Conservation (phyloP, 805 yeast genomes). For the Myxozyma melibiosi region DNA sequence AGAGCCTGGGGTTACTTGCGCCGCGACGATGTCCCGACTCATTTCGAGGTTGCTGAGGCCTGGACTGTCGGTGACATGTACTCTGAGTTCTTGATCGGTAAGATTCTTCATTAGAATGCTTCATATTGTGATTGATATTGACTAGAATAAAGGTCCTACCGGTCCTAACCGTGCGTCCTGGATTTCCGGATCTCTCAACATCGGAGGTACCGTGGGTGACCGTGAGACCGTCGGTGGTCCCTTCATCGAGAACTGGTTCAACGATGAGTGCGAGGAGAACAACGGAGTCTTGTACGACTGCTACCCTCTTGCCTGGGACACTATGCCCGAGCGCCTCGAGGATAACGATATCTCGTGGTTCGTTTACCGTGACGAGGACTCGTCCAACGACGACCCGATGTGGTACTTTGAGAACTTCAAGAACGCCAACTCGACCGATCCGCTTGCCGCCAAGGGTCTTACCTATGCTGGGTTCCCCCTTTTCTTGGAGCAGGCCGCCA, state of each 20-base stretch:
- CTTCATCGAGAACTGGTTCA: slow-evolving; percentile 34
- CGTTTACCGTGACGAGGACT: slow-evolving; percentile 34
- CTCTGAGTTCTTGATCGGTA: slow-evolving; percentile 35
- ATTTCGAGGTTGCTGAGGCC: slow-evolving; percentile 36
- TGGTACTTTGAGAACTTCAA: slow-evolving; percentile 33
- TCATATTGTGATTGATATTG: too few relatives aligned
- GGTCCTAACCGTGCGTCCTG: slow-evolving; percentile 37
- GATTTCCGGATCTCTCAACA: slow-evolving; percentile 37
- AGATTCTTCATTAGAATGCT: neutral
- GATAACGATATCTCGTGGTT: slow-evolving; percentile 33
- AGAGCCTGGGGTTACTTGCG: slow-evolving; percentile 35
- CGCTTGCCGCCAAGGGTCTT: slow-evolving; percentile 33
- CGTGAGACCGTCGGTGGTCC: slow-evolving; percentile 33
- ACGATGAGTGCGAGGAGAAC: slow-evolving; percentile 20
- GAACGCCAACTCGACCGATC: slow-evolving; percentile 8
- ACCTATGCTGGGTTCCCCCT: slow-evolving; percentile 32
- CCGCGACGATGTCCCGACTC: slow-evolving; percentile 36
- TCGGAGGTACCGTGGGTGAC: slow-evolving; percentile 32
- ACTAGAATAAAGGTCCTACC: slow-evolving; percentile 37
- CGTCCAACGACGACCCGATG: slow-evolving; percentile 35
- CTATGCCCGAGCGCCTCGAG: slow-evolving; percentile 33
- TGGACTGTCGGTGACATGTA: slow-evolving; percentile 40
- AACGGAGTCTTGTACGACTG: slow-evolving; percentile 29
- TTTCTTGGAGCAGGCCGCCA: slow-evolving; percentile 33
- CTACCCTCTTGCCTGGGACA: slow-evolving; percentile 36